phyloP scores from a whole-genome alignment of 768 basidiomycete genomes.

The Harrya chromipes region DNA sequence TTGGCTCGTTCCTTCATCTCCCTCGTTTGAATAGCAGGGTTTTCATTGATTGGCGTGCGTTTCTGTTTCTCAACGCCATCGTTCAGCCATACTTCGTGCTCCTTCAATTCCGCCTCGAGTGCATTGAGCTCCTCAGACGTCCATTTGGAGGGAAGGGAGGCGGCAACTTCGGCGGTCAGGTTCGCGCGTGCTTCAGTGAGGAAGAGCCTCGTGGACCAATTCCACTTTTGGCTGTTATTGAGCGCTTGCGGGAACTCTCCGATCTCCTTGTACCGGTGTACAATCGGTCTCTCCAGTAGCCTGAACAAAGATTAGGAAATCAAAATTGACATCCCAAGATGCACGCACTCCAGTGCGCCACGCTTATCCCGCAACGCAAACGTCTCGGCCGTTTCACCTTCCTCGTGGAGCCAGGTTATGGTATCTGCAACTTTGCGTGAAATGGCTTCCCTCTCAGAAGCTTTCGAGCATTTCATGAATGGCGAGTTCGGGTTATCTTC shows the following conservation, averaged over 20 bases:
- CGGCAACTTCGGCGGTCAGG: slow-evolving; percentile 59
- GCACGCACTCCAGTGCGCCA: slow-evolving; percentile 74
- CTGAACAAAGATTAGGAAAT: slow-evolving; percentile 36
- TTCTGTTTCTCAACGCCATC: slow-evolving; percentile 83
- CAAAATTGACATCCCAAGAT: not conserved
- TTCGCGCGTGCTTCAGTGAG: slow-evolving; percentile 75
- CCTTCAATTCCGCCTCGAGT: slow-evolving; percentile 72
- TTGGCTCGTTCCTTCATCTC: slow-evolving; percentile 86
- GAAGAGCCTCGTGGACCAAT: slow-evolving; percentile 87
- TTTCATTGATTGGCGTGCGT: slow-evolving; percentile 63
- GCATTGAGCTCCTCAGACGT: slow-evolving; percentile 80
- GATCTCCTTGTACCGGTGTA: slow-evolving; percentile 87
- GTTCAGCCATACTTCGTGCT: slow-evolving; percentile 82
- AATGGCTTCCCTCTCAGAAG: slow-evolving; percentile 65
- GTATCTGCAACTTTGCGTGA: slow-evolving; percentile 66
- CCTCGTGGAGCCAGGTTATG: slow-evolving; percentile 78
- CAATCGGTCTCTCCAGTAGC: slow-evolving; percentile 73
- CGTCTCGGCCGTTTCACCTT: slow-evolving; percentile 80
- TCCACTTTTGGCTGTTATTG: slow-evolving; percentile 83
- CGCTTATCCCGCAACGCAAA: slow-evolving; percentile 72
- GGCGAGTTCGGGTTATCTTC: slow-evolving; percentile 64
- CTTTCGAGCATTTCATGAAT: slow-evolving; percentile 82
- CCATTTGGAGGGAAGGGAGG: slow-evolving; percentile 71
- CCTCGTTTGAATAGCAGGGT: slow-evolving; percentile 80
- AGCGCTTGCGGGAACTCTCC: slow-evolving; percentile 80